phyloP scores from a whole-genome alignment of 345 rosid species.

The Salix exigua region DNA sequence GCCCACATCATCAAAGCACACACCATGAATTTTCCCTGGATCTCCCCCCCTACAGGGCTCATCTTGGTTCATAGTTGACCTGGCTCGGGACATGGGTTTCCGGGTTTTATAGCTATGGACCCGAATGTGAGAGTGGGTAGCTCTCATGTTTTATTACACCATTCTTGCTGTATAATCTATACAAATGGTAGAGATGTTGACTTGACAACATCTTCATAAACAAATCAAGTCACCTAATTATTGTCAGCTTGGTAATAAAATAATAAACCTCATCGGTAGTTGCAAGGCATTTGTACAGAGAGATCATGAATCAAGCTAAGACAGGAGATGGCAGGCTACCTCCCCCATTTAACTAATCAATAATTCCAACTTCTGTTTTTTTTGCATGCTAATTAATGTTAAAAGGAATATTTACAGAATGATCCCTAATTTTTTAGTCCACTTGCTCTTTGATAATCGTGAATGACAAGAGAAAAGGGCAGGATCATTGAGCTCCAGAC shows the following conservation, averaged over 20 bases:
- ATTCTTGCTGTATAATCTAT: not conserved
- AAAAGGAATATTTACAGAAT: not conserved
- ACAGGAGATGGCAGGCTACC: not conserved
- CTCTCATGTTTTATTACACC: not conserved
- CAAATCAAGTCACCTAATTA: not conserved
- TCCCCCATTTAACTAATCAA: not conserved
- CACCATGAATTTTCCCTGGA: not conserved
- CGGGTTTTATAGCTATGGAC: not conserved
- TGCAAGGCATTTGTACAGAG: not conserved
- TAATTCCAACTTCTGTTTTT: no score
- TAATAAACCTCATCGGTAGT: not conserved
- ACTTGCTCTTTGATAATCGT: no score
- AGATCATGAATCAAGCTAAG: not conserved
- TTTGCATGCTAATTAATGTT: not conserved
- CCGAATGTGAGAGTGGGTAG: not conserved
- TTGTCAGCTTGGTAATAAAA: not conserved
- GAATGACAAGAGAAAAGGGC: no score
- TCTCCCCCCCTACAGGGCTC: not conserved
- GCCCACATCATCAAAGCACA: not conserved
- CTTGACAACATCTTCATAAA: not conserved
- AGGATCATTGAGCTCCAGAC: not conserved
- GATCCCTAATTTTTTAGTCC: not conserved
- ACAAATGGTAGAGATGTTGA: not conserved
- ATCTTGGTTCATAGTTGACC: not conserved
- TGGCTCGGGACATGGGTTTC: no score